Base-by-base conservation (phyloP, 2,329 filamentous ascomycete genomes). In the Elsinoe necatrix region DNA sequence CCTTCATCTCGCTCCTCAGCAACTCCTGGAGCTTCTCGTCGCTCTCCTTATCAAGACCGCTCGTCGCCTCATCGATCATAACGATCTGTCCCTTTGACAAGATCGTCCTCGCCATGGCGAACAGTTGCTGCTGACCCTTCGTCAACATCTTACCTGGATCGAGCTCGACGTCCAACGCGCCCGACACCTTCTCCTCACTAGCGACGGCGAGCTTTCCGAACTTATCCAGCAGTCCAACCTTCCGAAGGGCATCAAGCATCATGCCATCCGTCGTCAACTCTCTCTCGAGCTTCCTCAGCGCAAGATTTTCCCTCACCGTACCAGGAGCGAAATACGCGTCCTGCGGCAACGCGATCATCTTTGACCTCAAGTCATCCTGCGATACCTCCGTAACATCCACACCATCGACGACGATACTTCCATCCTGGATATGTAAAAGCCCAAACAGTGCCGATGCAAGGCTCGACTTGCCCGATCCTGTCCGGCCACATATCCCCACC, bases 401-500 rank as follows among this genome's bases (percentile, higher is more conserved):
- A 1, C 71, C 71, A 61, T 81, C 78, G 12, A 81, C 69, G 1
- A 56, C 63, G 37, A 81, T 73, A 4, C 59, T 66, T 8, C 77
- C 77, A 0, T 66, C 60, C 1, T 68, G 67, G 1, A 73, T 63
- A 21, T 79, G 72, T 1, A 80, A 61, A 62, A 82, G 73, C 9
- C 77, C 72, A 52, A 81, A 70, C 7, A 80, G 65, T 0, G 74
- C 67, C 4, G 76, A 69, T 1, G 80, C 68, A 0, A 80, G 65
- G 0, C 76, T 77, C 0, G 73, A 76, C 64, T 80, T 80, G 1
- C 78, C 78, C 56, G 76, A 79, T 27, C 76, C 79, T 21, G 75
- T 82, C 1, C 79, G 72, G 1, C 80, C 80, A 42, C 76, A 79
- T 4, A 82, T 69, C 2, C 75, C 69, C n/a, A 78, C 65, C 61